Evolutionary conservation across 2,329 filamentous ascomycete species (phyloP).

Genomic region (Ophiostoma sp.): DNA sequence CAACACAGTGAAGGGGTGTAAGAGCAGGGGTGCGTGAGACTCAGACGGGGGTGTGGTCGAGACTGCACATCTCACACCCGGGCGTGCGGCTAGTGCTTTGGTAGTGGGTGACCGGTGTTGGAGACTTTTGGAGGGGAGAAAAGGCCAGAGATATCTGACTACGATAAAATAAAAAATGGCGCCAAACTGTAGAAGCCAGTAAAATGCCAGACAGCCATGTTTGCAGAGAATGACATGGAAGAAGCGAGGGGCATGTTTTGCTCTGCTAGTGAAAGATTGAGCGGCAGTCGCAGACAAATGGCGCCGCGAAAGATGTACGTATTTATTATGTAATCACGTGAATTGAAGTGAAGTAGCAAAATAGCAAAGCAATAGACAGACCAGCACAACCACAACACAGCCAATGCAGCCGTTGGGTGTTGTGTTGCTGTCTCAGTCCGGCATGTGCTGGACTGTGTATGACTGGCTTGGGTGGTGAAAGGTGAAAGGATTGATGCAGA

Average conservation of each 20-base stretch:
- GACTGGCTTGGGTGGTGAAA: neutral
- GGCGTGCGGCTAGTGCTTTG: conserved; percentile 3
- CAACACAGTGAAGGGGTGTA: neutral
- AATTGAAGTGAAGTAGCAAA: neutral
- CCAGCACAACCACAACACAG: neutral
- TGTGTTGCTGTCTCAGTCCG: neutral
- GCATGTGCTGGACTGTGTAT: neutral
- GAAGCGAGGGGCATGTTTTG: no score
- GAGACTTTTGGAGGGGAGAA: neutral
- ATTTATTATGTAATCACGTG: neutral
- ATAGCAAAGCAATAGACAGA: neutral
- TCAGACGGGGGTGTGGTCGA: conserved; percentile 12
- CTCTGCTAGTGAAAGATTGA: no score
- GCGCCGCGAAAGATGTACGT: neutral
- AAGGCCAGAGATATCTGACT: neutral
- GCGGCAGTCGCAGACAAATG: neutral
- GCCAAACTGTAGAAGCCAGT: conserved; percentile 1
- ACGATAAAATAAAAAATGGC: neutral
- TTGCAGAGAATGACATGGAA: no score
- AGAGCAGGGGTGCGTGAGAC: conserved; percentile 2
- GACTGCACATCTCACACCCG: conserved; percentile 4
- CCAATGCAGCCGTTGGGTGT: neutral
- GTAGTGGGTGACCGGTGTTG: neutral
- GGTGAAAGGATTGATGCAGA: neutral
- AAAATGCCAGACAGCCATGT: neutral